Evolutionary conservation across 1,139 yeast species (phyloP).

Genomic region (Scheffersomyces quercinus): DNA sequence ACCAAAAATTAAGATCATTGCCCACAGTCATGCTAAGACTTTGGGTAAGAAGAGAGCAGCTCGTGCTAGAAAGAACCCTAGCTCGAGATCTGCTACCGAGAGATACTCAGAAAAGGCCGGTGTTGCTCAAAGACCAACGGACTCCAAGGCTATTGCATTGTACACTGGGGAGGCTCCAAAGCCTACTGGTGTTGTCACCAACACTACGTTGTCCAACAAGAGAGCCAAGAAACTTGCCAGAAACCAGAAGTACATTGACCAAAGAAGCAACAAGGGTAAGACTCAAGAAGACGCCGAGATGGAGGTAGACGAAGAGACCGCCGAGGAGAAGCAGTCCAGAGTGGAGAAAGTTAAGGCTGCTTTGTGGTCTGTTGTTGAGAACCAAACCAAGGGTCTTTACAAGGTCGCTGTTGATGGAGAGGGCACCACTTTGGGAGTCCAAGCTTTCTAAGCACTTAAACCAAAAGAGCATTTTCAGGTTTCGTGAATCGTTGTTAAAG

Average conservation of each 20-base stretch:
- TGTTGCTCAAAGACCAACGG: constrained; percentile 45
- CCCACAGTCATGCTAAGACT: constrained; percentile 54
- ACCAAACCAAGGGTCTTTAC: constrained; percentile 39
- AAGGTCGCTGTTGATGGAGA: constrained; percentile 51
- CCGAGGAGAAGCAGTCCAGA: constrained; percentile 28
- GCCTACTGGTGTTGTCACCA: constrained; percentile 50
- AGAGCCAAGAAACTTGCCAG: constrained; percentile 81
- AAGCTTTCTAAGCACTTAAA: constrained; percentile 36
- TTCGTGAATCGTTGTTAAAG: too few species aligned
- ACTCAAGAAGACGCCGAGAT: constrained; percentile 44
- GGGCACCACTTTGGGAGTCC: constrained; percentile 86
- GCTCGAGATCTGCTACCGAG: constrained; percentile 47
- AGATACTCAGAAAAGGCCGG: constrained; percentile 32
- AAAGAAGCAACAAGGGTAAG: constrained; percentile 48
- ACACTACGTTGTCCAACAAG: constrained; percentile 71
- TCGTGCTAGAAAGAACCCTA: constrained; percentile 47
- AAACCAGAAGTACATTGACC: constrained; percentile 67
- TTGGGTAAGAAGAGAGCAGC: constrained; percentile 59
- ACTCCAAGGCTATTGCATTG: constrained; percentile 66
- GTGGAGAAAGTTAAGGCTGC: constrained; percentile 61
- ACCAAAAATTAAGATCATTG: constrained; percentile 64
- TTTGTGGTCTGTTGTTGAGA: constrained; percentile 69
- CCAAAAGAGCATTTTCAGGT: background rate
- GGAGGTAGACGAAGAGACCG: constrained; percentile 47
- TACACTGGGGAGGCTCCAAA: constrained; percentile 45